Base-by-base conservation (phyloP, 306 rosid genomes). In the Rosa rugosa region DNA sequence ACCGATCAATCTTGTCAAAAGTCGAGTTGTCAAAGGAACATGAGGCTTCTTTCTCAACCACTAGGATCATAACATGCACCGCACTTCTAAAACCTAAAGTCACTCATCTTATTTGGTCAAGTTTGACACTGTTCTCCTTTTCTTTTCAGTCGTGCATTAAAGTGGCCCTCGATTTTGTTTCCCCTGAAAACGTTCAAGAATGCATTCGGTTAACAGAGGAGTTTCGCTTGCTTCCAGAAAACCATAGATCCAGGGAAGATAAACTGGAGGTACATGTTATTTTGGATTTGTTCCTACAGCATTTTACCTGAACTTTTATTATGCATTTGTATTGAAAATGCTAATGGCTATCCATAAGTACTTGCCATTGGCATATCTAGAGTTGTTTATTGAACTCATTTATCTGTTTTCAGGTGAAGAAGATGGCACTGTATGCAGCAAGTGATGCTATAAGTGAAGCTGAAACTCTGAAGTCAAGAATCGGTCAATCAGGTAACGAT, bases 81-180 rank as follows among this genome's bases (percentile, higher is more conserved):
- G 3, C 16, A 18, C 71, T 38, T 67, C 49, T n/a, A 40, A 68
- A 40, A 42, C 7, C 51, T 42, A 42, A 8, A 38, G 72, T 42
- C 11, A 49, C 46, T 49, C 10, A 0, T 34, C 63, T 72, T 9
- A 72, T 8, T 18, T 16, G 4, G n/a, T 81, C 56, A 72, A 79
- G 72, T 85, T 75, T 85, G 63, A 72, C 82, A 66, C 51, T 17
- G 54, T 62, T 31, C 57, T 71, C 40, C 67, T 81, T 77, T 72
- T 81, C 56, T 75, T 68, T 75, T 31, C 83, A 87, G 94, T 86
- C 94, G 23, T 90, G 94, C 85, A 87, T 84, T 63, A 90, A 90
- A 77, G 90, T 90, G 78, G 94, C 94, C 76, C 79, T 90, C 22
- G 89, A 90, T 73, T 86, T 90, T 60, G 91, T 90, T 77, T 90